Conservation (phyloP, 495 filamentous ascomycete species). For the Hypoxylon lienhwacheense region DNA sequence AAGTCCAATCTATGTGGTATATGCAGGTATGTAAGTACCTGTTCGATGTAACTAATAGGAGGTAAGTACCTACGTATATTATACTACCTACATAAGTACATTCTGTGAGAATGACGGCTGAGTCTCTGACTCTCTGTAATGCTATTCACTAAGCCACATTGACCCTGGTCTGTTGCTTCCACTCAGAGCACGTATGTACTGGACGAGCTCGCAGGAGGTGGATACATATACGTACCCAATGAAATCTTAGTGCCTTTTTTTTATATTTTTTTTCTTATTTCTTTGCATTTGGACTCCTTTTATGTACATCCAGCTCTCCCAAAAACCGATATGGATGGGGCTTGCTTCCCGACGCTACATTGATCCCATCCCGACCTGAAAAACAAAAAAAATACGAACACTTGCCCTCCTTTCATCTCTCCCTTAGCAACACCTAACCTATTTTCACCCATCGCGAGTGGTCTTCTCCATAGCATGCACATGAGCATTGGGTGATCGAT, state of each 20-base stretch:
- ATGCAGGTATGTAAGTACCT: too few relatives aligned
- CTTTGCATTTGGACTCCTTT: constrained; percentile 32
- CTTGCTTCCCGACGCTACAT: constrained; percentile 31
- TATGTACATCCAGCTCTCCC: constrained; percentile 25
- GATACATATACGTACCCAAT: constrained; percentile 7
- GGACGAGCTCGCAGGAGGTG: constrained; percentile 11
- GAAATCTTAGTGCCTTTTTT: too few relatives aligned
- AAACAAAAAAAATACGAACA: constrained; percentile 40
- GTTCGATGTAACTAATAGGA: too few relatives aligned
- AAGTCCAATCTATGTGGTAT: neutral
- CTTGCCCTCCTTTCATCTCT: constrained; percentile 32
- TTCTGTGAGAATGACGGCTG: constrained; percentile 27
- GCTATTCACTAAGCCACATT: constrained; percentile 24
- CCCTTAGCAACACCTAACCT: constrained; percentile 26
- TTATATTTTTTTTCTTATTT: constrained; percentile 13
- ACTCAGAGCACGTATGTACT: neutral
- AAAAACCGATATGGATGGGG: constrained; percentile 28
- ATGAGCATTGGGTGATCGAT: constrained; percentile 34
- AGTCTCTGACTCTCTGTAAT: constrained; percentile 12
- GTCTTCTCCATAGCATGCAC: constrained; percentile 26
- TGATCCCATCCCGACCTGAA: constrained; percentile 38
- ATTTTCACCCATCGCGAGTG: constrained; percentile 23
- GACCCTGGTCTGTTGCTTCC: neutral
- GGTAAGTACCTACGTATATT: too few relatives aligned
- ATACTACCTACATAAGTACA: too few relatives aligned